Evolutionary conservation across 345 rosid species (phyloP).

Genomic region (Populus simonii): DNA sequence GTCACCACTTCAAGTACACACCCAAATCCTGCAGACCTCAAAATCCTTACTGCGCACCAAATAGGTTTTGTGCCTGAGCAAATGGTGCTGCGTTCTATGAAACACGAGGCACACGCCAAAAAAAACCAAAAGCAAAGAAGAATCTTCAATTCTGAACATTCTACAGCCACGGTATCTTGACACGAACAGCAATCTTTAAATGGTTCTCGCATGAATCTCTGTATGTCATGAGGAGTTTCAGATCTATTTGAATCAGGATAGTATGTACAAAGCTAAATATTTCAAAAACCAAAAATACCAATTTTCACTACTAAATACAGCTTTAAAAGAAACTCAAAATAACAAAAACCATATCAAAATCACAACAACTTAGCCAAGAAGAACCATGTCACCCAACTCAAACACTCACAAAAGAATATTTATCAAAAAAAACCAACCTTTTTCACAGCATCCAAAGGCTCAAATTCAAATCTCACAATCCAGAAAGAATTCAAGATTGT

Average conservation of each 20-base stretch:
- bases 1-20: slow-evolving; percentile 40
- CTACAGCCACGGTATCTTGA: slow-evolving; percentile 31
- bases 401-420: slow-evolving; percentile 6
- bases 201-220: slow-evolving; percentile 41
- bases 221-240: slow-evolving; percentile 25
- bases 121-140: slow-evolving; percentile 29
- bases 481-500: slow-evolving; percentile 3
- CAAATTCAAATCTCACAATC: slow-evolving; percentile 23
- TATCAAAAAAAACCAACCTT: not conserved
- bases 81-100: slow-evolving; percentile 32
- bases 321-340: slow-evolving; percentile 6
- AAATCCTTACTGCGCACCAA: slow-evolving; percentile 39
- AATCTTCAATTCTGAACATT: slow-evolving; percentile 41
- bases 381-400: slow-evolving; percentile 21
- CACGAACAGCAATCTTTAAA: slow-evolving; percentile 22
- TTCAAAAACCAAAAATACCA: not conserved
- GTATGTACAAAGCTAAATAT: slow-evolving; percentile 9
- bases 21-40: slow-evolving; percentile 26
- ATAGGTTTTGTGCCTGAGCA: slow-evolving; percentile 31
- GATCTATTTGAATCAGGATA: slow-evolving; percentile 28
- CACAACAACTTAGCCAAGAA: slow-evolving; percentile 11
- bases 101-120: slow-evolving; percentile 32
- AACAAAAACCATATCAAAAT: slow-evolving; percentile 6
- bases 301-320: not conserved
- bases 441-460: not conserved